Evolutionary conservation across 306 rosid genomes (phyloP), one percentile per base, ranked within the genome.

Genomic region (Cucurbita moschata): DNA sequence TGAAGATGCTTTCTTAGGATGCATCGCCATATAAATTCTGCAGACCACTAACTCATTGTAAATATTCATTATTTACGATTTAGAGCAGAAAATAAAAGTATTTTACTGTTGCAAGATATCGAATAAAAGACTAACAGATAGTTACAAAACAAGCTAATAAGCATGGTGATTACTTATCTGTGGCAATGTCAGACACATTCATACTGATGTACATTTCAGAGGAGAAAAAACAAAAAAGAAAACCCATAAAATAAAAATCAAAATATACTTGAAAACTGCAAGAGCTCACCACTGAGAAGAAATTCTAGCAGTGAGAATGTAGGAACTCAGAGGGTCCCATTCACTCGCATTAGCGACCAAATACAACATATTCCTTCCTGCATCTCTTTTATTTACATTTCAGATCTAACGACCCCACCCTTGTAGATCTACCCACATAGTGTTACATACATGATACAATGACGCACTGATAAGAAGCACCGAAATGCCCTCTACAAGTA

Each of bases 21-120:
- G 86, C 98, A 94, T 68, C 84, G 90, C 98, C 98, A 90, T 61
- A 87, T 71, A 81, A 90, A 94, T 85, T 94, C 98, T 94, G 94
- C 89, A 79, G 77, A 76, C 65, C 75, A 79, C 61, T 76, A 71
- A 55, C 26, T 66, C 44, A 67, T 46, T 67, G 15, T 67, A 46
- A 44, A 13, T 67, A 47, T 67, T 64, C 19, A 46, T 21, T 23
- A 23, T 67, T 46, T 44, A 23, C 42, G n/a, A 44, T 44, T 67
- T 46, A 23, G 2, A 67, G 73, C 18, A 23, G 40, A 44, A 46
- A 67, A 23, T 46, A 67, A 11, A 67, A 67, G 6, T 10, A 21
- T 43, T 65, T 13, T 26, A 59, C 55, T 23, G 42, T 44, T 46
- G 73, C 39, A 67, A 21, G 72, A 44, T 44, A 21, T 21, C 19